Conservation (phyloP, 2,329 filamentous ascomycete species). For the Xylaria hypoxylon region DNA sequence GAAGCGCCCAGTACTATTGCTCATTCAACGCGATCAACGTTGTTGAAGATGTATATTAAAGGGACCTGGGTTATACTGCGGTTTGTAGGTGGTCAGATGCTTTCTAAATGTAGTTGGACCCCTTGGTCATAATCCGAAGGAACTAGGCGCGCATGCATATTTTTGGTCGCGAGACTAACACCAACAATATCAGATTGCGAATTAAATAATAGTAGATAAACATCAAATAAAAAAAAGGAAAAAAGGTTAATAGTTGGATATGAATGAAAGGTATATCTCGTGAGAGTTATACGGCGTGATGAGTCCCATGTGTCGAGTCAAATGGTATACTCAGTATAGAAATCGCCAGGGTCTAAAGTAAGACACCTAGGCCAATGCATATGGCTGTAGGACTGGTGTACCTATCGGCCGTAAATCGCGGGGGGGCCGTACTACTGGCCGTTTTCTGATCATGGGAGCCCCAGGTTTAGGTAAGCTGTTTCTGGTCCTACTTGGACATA, state of each 20-base stretch:
- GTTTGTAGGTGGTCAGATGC: constrained; percentile 19
- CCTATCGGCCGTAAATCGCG: constrained; percentile 6
- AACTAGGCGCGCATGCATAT: constrained; percentile 5
- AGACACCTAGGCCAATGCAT: constrained; percentile 10
- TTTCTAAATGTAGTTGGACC: neutral
- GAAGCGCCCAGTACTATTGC: neutral
- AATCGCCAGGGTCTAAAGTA: neutral
- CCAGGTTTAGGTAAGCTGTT: constrained; percentile 15
- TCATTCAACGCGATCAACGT: neutral
- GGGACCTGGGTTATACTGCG: neutral
- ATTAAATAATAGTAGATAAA: no score
- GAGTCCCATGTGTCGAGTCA: constrained; percentile 18
- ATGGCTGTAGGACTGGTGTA: neutral
- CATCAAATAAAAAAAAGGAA: neutral
- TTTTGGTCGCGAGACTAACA: neutral
- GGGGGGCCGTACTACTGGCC: neutral
- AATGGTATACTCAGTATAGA: constrained; percentile 3
- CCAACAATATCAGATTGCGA: neutral
- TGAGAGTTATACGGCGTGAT: constrained; percentile 14
- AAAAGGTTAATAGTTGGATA: neutral
- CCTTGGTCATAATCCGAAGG: constrained; percentile 2
- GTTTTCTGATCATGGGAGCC: constrained; percentile 28
- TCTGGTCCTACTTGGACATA: neutral
- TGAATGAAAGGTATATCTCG: neutral
- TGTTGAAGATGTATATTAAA: neutral